These are phyloP conservation scores for Phytophthora idaei DNA, from an alignment of 352 stramenopile genomes.

Conservation along the genomic window DNA sequence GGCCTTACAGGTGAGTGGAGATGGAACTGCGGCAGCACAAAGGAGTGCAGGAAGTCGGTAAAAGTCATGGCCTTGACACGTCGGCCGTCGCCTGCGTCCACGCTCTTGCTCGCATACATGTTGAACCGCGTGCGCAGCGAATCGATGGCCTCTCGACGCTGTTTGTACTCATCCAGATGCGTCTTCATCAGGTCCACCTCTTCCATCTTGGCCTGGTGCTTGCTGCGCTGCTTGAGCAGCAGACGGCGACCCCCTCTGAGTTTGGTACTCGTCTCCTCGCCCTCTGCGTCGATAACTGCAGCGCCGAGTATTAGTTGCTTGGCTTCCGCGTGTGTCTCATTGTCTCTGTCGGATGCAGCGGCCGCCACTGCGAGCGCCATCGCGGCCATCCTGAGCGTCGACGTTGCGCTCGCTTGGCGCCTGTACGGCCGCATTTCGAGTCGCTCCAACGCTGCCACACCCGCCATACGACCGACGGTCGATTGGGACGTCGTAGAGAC, in stretches of 20 bases:
- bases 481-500: neutral
- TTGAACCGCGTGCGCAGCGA: slow-evolving; percentile 63
- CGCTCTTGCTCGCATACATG: slow-evolving; percentile 55
- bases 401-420: neutral
- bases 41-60: slow-evolving; percentile 81
- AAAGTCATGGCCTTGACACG: slow-evolving; percentile 69
- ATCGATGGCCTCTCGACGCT: slow-evolving; percentile 37
- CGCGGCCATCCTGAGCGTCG: slow-evolving; percentile 16
- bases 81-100: slow-evolving; percentile 33
- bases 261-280: slow-evolving; percentile 23
- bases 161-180: slow-evolving; percentile 71
- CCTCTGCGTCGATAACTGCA: slow-evolving; percentile 5
- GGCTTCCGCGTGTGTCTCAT: slow-evolving; percentile 4
- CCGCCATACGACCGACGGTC: neutral
- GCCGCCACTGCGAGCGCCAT: slow-evolving; percentile 17
- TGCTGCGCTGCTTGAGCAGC: slow-evolving; percentile 66
- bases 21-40: slow-evolving; percentile 76
- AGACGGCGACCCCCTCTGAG: slow-evolving; percentile 35
- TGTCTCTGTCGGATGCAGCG: slow-evolving; percentile 9
- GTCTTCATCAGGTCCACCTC: slow-evolving; percentile 72
- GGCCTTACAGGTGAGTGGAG: slow-evolving; percentile 52
- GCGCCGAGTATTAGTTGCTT: slow-evolving; percentile 17
- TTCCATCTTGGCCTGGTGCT: slow-evolving; percentile 62
- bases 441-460: neutral
- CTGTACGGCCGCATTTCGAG: neutral